phyloP scores from a whole-genome alignment of 306 rosid species.

The Argentina anserina region DNA sequence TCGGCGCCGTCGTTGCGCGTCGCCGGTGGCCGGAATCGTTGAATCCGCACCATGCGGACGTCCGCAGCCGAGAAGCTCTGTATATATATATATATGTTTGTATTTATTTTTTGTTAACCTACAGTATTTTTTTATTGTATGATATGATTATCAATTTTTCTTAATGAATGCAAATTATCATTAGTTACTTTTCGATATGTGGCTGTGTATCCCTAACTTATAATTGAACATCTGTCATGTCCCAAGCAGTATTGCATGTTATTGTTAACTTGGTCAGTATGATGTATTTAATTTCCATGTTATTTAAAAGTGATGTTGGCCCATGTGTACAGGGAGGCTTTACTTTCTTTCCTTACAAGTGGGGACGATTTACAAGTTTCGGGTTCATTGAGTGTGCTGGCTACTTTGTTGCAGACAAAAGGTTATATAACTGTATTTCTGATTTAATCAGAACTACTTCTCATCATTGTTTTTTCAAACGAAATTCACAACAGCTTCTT shows the following conservation, averaged over 20 bases:
- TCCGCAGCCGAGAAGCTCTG: no score
- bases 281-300: neutral
- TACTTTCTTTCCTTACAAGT: conserved; percentile 62
- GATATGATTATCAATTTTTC: neutral
- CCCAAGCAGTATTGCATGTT: conserved; percentile 1
- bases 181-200: neutral
- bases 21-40: no score
- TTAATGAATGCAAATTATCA: neutral
- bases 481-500: neutral
- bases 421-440: conserved; percentile 43
- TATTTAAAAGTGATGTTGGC: conserved; percentile 6
- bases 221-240: neutral
- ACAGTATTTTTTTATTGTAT: no score
- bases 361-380: conserved; percentile 70
- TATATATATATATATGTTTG: no score
- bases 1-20: no score
- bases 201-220: neutral
- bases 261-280: neutral
- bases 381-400: conserved; percentile 74
- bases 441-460: conserved; percentile 18
- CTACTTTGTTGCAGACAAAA: conserved; percentile 87
- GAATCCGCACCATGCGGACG: no score
- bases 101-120: no score
- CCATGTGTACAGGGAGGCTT: conserved; percentile 54
- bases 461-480: conserved; percentile 22